phyloP scores from a whole-genome alignment of 2,329 filamentous ascomycete species.

The Verticillium isaacii region DNA sequence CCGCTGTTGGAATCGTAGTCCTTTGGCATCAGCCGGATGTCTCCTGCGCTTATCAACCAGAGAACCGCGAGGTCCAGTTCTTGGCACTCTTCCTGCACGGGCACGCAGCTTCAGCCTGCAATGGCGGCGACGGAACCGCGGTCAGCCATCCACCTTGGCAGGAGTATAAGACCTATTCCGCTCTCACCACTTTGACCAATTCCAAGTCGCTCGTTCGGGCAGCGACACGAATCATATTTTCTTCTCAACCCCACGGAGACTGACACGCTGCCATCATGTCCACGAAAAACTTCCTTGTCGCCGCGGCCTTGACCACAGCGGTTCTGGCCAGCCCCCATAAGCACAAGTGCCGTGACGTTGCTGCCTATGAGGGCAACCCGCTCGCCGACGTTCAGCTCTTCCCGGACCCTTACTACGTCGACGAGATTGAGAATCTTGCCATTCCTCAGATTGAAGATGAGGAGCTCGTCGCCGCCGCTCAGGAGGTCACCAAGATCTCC shows the following conservation, averaged over 20 bases:
- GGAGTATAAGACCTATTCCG: neutral
- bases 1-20: neutral
- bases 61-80: neutral
- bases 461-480: constrained; percentile 32
- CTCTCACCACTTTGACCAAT: neutral
- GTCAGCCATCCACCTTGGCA: constrained; percentile 6
- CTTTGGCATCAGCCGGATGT: neutral
- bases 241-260: neutral
- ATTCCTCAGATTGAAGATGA: constrained; percentile 47
- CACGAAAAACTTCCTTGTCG: neutral
- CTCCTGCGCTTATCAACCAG: neutral
- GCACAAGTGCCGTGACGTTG: constrained; percentile 6
- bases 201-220: neutral
- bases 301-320: constrained; percentile 7
- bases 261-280: neutral
- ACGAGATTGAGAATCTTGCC: constrained; percentile 36
- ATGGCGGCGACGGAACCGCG: constrained; percentile 1
- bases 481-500: constrained; percentile 22
- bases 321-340: constrained; percentile 5
- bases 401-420: constrained; percentile 30
- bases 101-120: neutral
- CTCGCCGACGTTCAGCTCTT: constrained; percentile 26
- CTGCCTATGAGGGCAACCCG: constrained; percentile 29
- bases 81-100: neutral
- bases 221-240: neutral